phyloP scores from a whole-genome alignment of 176 grass and related monocot genomes.

The Triticum urartu region DNA sequence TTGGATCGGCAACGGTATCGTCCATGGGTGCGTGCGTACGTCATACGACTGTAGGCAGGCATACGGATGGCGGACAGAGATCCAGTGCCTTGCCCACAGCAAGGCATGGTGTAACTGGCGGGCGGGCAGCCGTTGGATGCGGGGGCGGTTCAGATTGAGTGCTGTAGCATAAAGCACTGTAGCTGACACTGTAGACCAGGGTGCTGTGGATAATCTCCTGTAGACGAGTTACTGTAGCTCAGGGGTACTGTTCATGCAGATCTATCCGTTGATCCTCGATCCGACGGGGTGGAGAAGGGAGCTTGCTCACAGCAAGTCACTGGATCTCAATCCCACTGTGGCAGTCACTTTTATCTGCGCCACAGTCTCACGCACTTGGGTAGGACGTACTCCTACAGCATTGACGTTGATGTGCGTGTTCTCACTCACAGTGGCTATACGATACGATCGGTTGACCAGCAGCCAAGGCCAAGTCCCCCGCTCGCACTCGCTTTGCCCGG shows the following conservation, averaged over 20 bases:
- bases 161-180: too few relatives aligned
- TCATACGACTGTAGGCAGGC: background rate
- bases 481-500: conserved; percentile 31
- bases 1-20: background rate
- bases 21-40: background rate
- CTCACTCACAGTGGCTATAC: background rate
- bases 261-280: too few relatives aligned
- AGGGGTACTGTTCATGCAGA: too few relatives aligned
- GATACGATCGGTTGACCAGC: background rate
- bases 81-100: too few relatives aligned
- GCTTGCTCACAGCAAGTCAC: too few relatives aligned
- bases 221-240: too few relatives aligned
- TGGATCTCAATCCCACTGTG: background rate
- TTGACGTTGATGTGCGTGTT: conserved; percentile 1
- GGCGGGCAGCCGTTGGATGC: too few relatives aligned
- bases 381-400: background rate
- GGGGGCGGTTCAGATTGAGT: too few relatives aligned
- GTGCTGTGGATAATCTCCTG: too few relatives aligned
- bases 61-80: background rate
- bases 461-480: background rate
- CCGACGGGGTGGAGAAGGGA: too few relatives aligned
- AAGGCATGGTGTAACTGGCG: too few relatives aligned
- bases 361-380: background rate
- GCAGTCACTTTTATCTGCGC: background rate
- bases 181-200: too few relatives aligned